phyloP scores from a whole-genome alignment of 2,329 filamentous ascomycete genomes.

The Xylariales sp. region DNA sequence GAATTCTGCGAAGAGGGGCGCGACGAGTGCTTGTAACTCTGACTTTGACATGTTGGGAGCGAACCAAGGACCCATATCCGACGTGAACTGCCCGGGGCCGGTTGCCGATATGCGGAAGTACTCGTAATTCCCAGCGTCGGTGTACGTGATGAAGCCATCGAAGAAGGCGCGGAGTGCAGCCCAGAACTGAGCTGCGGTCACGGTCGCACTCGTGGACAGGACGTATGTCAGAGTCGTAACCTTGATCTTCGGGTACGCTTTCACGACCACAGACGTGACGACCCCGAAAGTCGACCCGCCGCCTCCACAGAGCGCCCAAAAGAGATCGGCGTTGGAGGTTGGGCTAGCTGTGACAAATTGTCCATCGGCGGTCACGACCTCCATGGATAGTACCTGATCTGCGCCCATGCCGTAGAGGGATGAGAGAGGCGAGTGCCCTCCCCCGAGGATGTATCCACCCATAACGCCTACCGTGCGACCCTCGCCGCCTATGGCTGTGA shows the following conservation, averaged over 20 bases:
- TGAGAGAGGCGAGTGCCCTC: conserved; percentile 46
- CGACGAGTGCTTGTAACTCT: background rate
- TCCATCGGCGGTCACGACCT: conserved; percentile 42
- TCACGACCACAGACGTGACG: conserved; percentile 33
- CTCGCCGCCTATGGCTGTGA: conserved; percentile 47
- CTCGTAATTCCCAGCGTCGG: conserved; percentile 7
- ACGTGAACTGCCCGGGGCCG: background rate
- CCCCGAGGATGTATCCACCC: conserved; percentile 39
- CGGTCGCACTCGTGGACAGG: conserved; percentile 18
- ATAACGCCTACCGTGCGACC: conserved; percentile 37
- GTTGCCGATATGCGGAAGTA: conserved; percentile 12
- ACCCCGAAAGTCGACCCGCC: conserved; percentile 39
- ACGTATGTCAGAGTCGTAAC: conserved; percentile 28
- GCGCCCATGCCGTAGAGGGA: conserved; percentile 40
- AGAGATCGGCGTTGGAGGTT: conserved; percentile 39
- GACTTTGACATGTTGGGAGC: background rate
- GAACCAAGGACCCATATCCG: background rate
- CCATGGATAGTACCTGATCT: conserved; percentile 43
- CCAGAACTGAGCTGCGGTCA: conserved; percentile 23
- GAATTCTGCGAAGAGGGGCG: background rate
- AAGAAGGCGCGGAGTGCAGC: background rate
- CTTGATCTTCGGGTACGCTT: conserved; percentile 27
- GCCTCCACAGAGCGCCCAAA: conserved; percentile 45
- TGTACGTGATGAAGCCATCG: conserved; percentile 12
- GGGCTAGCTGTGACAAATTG: conserved; percentile 34